phyloP scores from a whole-genome alignment of 257 asterid species.

The Leonotis leonurus region DNA sequence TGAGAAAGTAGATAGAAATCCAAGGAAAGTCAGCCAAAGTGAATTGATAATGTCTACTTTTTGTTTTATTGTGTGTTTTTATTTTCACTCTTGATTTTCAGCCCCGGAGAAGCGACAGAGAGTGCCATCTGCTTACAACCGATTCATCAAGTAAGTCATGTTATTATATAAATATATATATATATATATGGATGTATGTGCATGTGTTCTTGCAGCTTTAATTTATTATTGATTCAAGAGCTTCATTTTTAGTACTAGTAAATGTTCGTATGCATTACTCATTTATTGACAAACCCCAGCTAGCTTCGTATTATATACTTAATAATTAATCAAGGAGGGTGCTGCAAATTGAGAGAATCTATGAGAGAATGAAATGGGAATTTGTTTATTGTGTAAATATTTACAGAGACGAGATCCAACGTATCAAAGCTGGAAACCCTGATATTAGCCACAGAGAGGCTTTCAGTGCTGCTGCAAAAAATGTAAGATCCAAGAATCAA shows the following conservation, averaged over 20 bases:
- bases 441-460: constrained; percentile 99
- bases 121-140: constrained; percentile 97
- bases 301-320: not conserved
- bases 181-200: constrained; percentile 20
- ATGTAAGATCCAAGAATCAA: constrained; percentile 67
- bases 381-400: not conserved
- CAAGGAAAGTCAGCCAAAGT: constrained; percentile 53
- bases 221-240: constrained; percentile 21
- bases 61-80: constrained; percentile 45
- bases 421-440: constrained; percentile 99
- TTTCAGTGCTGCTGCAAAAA: constrained; percentile 98
- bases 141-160: constrained; percentile 95
- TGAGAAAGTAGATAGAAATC: constrained; percentile 25
- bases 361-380: not conserved
- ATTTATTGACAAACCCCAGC: constrained; percentile 14
- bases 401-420: constrained; percentile 99
- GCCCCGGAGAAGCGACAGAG: constrained; percentile 99
- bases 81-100: constrained; percentile 35
- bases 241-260: constrained; percentile 19
- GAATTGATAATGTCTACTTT: constrained; percentile 29
- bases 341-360: not conserved
- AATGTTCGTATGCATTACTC: too few relatives aligned
- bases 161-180: too few relatives aligned
- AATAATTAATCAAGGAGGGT: not conserved
- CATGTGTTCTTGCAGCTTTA: constrained; percentile 42